phyloP scores from a whole-genome alignment of 192 early-diverging fungal species.

The Chytriomyces confervae region DNA sequence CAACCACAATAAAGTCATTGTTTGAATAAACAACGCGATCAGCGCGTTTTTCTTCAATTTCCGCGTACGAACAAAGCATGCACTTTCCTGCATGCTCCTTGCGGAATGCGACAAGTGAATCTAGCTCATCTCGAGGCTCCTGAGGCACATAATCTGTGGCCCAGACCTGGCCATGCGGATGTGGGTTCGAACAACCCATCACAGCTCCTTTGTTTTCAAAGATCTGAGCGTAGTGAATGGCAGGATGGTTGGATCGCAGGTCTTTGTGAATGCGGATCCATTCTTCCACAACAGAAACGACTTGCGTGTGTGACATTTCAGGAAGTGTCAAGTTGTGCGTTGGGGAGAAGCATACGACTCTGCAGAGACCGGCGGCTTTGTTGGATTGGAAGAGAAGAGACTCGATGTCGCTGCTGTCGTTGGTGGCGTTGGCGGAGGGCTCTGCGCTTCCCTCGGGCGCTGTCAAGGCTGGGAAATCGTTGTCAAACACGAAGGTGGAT shows the following conservation, averaged over 20 bases:
- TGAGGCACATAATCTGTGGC: conserved; percentile 82
- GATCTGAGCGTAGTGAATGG: conserved; percentile 85
- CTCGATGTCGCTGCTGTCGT: neutral
- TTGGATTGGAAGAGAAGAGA: conserved; percentile 40
- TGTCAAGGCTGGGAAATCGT: conserved; percentile 91
- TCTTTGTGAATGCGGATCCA: conserved; percentile 75
- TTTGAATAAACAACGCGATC: conserved; percentile 82
- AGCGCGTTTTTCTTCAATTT: conserved; percentile 58
- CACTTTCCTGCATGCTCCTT: conserved; percentile 60
- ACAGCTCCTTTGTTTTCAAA: conserved; percentile 98
- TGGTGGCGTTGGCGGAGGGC: neutral
- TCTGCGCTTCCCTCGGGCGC: conserved; percentile 6
- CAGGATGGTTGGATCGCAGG: conserved; percentile 46
- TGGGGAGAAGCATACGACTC: conserved; percentile 94
- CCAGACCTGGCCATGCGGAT: conserved; percentile 95
- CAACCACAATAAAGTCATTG: conserved; percentile 77
- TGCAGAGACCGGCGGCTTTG: conserved; percentile 73
- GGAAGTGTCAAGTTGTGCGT: conserved; percentile 88
- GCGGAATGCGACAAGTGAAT: conserved; percentile 65
- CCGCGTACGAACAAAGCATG: conserved; percentile 84
- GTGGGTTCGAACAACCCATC: conserved; percentile 98
- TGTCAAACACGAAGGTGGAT: conserved; percentile 84
- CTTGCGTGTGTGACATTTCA: conserved; percentile 75
- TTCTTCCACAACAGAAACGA: conserved; percentile 67
- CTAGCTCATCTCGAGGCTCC: conserved; percentile 78